These are phyloP conservation scores for Thelephora terrestris DNA, from an alignment of 1,284 basidiomycete species.

Conservation along the genomic window DNA sequence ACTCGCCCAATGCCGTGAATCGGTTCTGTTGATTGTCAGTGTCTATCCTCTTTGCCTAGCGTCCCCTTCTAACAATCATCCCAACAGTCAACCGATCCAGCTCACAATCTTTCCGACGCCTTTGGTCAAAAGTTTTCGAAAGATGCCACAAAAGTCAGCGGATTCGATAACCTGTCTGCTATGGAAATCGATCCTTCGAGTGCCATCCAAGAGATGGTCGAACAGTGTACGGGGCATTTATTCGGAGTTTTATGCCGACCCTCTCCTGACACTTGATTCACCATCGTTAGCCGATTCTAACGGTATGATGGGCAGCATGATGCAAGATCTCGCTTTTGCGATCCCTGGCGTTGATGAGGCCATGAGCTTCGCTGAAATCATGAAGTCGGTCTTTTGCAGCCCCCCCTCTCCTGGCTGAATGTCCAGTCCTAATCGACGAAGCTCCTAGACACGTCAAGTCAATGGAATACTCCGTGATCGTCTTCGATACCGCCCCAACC, in stretches of 20 bases:
- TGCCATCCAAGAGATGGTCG: constrained; percentile 98
- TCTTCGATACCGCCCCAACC: constrained; percentile 98
- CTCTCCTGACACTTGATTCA: not conserved
- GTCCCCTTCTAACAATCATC: not conserved
- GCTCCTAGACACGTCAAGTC: constrained; percentile 87
- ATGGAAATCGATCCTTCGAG: constrained; percentile 99
- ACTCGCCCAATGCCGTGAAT: constrained; percentile 78
- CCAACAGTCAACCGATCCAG: constrained; percentile 90
- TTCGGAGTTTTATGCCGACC: not conserved
- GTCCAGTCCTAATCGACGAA: not conserved
- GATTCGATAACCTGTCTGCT: constrained; percentile 92
- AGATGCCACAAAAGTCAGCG: constrained; percentile 98
- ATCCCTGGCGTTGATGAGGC: constrained; percentile 99
- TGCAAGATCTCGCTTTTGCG: constrained; percentile 98
- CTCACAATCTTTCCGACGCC: constrained; percentile 97
- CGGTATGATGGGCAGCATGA: constrained; percentile 98
- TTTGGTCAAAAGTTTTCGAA: constrained; percentile 99
- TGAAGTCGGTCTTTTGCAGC: constrained; percentile 68
- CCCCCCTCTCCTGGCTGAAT: not conserved
- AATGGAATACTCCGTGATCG: constrained; percentile 99
- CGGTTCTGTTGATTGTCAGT: constrained; percentile 87
- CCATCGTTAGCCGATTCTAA: constrained; percentile 65
- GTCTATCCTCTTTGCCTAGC: not conserved
- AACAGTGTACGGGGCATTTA: constrained; percentile 60
- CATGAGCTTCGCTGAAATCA: constrained; percentile 99